A percentile compares a stretch with the other conserved stretches of the same genome.
phyloP scores from a whole-genome alignment of 2,329 filamentous ascomycete genomes.

The Penicillium nordicum region DNA sequence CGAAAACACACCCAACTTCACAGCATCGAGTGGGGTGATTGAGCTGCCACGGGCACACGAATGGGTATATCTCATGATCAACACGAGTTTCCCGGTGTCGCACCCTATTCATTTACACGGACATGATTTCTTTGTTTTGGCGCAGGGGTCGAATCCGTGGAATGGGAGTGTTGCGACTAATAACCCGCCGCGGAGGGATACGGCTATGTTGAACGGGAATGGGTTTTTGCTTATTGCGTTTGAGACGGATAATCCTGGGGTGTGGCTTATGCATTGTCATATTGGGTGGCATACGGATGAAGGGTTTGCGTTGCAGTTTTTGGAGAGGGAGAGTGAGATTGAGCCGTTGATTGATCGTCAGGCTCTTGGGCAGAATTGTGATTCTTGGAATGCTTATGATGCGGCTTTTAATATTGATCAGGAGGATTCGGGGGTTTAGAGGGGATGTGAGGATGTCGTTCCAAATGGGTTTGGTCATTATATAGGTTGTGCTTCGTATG shows the following conservation, averaged over 20 bases:
- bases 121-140: constrained; percentile 67
- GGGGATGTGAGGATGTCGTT: neutral
- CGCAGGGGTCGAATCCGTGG: constrained; percentile 45
- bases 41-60: constrained; percentile 22
- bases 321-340: constrained; percentile 31
- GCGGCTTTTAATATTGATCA: constrained; percentile 12
- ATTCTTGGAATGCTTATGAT: constrained; percentile 23
- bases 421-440: constrained; percentile 8
- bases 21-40: constrained; percentile 22
- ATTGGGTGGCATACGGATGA: constrained; percentile 31
- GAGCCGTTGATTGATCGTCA: constrained; percentile 18
- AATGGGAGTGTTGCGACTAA: constrained; percentile 19
- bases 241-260: constrained; percentile 52
- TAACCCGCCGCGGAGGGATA: constrained; percentile 51
- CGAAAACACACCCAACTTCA: constrained; percentile 12
- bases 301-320: constrained; percentile 34
- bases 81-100: constrained; percentile 19
- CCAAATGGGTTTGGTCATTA: neutral
- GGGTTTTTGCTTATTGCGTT: constrained; percentile 53
- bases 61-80: constrained; percentile 30
- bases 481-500: neutral
- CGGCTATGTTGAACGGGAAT: constrained; percentile 42
- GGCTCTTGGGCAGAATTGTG: constrained; percentile 15
- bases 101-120: constrained; percentile 70
- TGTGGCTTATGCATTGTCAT: constrained; percentile 38